phyloP scores from a whole-genome alignment of 2,329 filamentous ascomycete genomes.

The Cadophora luteo-olivacea region DNA sequence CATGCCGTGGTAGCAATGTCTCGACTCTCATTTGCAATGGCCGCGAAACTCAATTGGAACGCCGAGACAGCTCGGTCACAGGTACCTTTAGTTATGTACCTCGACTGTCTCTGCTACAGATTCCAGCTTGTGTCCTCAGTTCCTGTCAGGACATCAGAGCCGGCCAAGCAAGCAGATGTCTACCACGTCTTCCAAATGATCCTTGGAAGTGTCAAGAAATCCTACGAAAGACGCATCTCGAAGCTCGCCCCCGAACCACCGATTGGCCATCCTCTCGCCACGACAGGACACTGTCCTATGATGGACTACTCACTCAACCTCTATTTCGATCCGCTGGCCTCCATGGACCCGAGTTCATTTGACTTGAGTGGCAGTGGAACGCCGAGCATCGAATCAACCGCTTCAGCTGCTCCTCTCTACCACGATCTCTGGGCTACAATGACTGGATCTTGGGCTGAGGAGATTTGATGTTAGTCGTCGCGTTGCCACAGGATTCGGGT shows the following conservation, averaged over 20 bases:
- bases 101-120: conserved; percentile 41
- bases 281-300: conserved; percentile 37
- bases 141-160: conserved; percentile 5
- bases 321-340: conserved; percentile 28
- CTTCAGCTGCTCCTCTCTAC: conserved; percentile 24
- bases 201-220: conserved; percentile 37
- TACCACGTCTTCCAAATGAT: conserved; percentile 38
- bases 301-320: conserved; percentile 30
- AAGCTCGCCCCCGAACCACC: conserved; percentile 31
- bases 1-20: conserved; percentile 35
- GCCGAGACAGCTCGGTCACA: conserved; percentile 34
- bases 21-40: conserved; percentile 41
- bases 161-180: conserved; percentile 32
- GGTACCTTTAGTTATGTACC: conserved; percentile 40
- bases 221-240: conserved; percentile 35
- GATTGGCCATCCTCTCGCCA: conserved; percentile 22
- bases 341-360: conserved; percentile 22
- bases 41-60: conserved; percentile 36
- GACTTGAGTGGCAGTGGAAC: conserved; percentile 17
- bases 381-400: conserved; percentile 1
- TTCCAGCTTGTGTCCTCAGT: conserved; percentile 33
- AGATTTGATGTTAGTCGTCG: conserved; percentile 20
- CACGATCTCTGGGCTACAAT: conserved; percentile 43
- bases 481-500: not conserved
- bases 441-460: conserved; percentile 39